A percentile compares a stretch with the other conserved stretches of the same genome.
Conservation (phyloP, 2,329 filamentous ascomycete species). For the Colletotrichum sidae region DNA sequence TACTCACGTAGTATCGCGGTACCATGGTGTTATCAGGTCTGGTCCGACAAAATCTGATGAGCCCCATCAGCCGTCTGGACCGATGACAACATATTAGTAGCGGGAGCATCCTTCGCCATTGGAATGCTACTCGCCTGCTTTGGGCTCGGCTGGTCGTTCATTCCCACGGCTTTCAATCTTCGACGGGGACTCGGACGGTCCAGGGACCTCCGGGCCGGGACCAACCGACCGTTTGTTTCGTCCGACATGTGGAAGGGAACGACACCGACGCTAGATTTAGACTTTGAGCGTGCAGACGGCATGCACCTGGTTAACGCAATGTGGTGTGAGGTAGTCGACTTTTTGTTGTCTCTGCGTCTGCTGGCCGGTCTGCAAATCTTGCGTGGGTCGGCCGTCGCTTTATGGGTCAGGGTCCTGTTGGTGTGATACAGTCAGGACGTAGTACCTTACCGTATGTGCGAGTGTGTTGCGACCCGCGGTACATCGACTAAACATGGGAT, state of each 20-base stretch:
- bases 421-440: slow-evolving; percentile 11
- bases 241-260: slow-evolving; percentile 30
- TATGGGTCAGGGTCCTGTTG: slow-evolving; percentile 21
- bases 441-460: background rate
- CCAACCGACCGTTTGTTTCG: slow-evolving; percentile 25
- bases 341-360: slow-evolving; percentile 19
- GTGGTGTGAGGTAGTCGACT: background rate
- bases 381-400: slow-evolving; percentile 9
- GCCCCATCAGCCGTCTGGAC: too few relatives aligned
- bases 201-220: background rate
- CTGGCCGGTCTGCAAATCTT: slow-evolving; percentile 15
- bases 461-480: slow-evolving; percentile 6
- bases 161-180: too few relatives aligned
- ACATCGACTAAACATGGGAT: slow-evolving; percentile 23
- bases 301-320: background rate
- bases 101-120: too few relatives aligned
- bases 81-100: too few relatives aligned
- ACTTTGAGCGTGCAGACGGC: slow-evolving; percentile 29
- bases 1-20: too few relatives aligned
- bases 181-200: too few relatives aligned
- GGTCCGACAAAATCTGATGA: too few relatives aligned
- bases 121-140: background rate
- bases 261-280: slow-evolving; percentile 8
- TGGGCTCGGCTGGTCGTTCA: too few relatives aligned
- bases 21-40: too few relatives aligned